phyloP scores from a whole-genome alignment of 305 asterid species.

The Andrographis paniculata region DNA sequence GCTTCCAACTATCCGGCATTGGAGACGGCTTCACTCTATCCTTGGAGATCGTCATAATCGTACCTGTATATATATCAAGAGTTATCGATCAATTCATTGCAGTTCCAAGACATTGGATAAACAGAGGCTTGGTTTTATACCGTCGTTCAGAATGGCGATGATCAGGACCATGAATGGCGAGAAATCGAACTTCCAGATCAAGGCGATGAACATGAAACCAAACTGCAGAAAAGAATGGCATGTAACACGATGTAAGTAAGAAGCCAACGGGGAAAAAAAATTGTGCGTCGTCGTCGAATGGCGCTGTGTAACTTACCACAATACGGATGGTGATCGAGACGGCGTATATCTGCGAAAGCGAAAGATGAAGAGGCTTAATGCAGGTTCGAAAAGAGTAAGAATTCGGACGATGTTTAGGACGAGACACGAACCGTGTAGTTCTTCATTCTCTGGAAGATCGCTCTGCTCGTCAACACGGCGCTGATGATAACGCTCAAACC shows the following conservation, averaged over 20 bases:
- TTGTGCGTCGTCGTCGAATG: too few species aligned
- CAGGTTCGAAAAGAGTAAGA: slow-evolving; percentile 44
- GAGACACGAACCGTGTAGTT: slow-evolving; percentile 40
- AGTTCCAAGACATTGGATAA: too few species aligned
- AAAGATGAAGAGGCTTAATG: slow-evolving; percentile 14
- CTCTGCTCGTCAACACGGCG: slow-evolving; percentile 54
- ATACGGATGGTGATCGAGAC: slow-evolving; percentile 99
- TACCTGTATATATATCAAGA: slow-evolving; percentile 19
- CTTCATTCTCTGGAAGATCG: slow-evolving; percentile 57
- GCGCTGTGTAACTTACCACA: slow-evolving; percentile 74
- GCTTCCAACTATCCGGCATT: slow-evolving; percentile 77
- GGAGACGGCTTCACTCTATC: slow-evolving; percentile 89
- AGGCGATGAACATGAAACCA: slow-evolving; percentile 81
- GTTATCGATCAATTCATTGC: slow-evolving; percentile 5
- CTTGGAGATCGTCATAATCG: slow-evolving; percentile 84
- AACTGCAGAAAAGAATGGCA: slow-evolving; percentile 37
- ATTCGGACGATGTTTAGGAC: slow-evolving; percentile 89
- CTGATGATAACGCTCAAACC: slow-evolving; percentile 47
- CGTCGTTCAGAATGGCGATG: slow-evolving; percentile 86
- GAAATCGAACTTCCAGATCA: slow-evolving; percentile 83
- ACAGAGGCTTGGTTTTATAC: too few species aligned
- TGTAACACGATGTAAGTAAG: too few species aligned
- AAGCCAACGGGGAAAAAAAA: too few species aligned
- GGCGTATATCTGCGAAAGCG: slow-evolving; percentile 72
- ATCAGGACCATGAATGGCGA: slow-evolving; percentile 90